Conservation (phyloP, 345 rosid genomes). For the Gossypium sturtianum region DNA sequence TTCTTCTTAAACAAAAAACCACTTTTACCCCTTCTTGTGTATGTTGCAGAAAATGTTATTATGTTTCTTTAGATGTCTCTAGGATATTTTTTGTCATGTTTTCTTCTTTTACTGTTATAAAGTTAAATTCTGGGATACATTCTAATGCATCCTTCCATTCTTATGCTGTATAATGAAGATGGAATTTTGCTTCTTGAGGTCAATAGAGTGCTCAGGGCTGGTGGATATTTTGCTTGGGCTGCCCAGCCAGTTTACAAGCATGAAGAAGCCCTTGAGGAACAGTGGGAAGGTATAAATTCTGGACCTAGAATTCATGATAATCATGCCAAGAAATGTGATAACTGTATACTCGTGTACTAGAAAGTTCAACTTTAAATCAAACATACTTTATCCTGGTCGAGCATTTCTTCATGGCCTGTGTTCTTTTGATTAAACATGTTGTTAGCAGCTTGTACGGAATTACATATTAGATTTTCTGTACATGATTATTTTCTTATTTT, state of each 20-base stretch:
- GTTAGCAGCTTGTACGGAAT: neutral
- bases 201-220: slow-evolving; percentile 87
- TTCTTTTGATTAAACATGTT: neutral
- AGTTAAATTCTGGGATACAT: slow-evolving; percentile 3
- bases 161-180: slow-evolving; percentile 41
- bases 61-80: neutral
- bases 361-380: neutral
- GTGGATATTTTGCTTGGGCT: slow-evolving; percentile 98
- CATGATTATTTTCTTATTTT: slow-evolving; percentile 10
- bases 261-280: slow-evolving; percentile 66
- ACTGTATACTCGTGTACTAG: slow-evolving; percentile 8
- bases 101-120: slow-evolving; percentile 5
- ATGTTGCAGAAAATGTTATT: neutral
- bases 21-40: neutral
- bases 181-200: slow-evolving; percentile 93
- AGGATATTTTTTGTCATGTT: neutral
- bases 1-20: neutral
- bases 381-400: neutral
- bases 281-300: slow-evolving; percentile 71
- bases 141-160: slow-evolving; percentile 18
- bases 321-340: neutral
- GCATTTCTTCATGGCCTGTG: neutral
- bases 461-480: neutral
- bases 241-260: slow-evolving; percentile 98
- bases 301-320: neutral